phyloP scores from a whole-genome alignment of 129 eudicot genomes.

The Pulicaria dysenterica region DNA sequence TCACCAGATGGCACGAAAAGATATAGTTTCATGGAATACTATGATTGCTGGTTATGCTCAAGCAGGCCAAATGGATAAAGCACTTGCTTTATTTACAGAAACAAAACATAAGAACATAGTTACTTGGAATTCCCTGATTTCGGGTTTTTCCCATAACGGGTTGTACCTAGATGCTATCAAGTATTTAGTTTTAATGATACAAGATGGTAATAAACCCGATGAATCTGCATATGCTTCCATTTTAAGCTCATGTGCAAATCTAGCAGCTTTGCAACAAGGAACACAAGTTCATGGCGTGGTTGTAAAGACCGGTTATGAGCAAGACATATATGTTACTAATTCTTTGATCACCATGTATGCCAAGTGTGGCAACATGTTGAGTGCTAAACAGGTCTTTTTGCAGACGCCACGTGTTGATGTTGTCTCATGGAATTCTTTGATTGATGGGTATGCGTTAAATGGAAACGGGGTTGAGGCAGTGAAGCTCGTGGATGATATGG shows the following conservation, averaged over 20 bases:
- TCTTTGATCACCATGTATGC: slow-evolving; percentile 56
- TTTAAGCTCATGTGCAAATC: slow-evolving; percentile 56
- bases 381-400: slow-evolving; percentile 45
- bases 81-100: slow-evolving; percentile 41
- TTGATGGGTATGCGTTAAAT: slow-evolving; percentile 59
- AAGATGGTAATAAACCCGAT: slow-evolving; percentile 49
- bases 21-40: slow-evolving; percentile 57
- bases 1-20: slow-evolving; percentile 43
- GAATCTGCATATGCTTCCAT: slow-evolving; percentile 53
- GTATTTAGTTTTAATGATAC: slow-evolving; percentile 40
- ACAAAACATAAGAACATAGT: slow-evolving; percentile 47
- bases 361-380: slow-evolving; percentile 46
- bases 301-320: slow-evolving; percentile 45
- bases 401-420: slow-evolving; percentile 35
- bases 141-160: slow-evolving; percentile 58
- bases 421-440: slow-evolving; percentile 61
- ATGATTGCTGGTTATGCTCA: slow-evolving; percentile 64
- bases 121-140: slow-evolving; percentile 63
- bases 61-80: slow-evolving; percentile 55
- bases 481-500: slow-evolving; percentile 44
- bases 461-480: slow-evolving; percentile 56
- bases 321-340: slow-evolving; percentile 46
- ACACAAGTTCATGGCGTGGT: slow-evolving; percentile 52
- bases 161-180: slow-evolving; percentile 46
- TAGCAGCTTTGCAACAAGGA: slow-evolving; percentile 56